Base-by-base conservation (phyloP, 2,329 filamentous ascomycete genomes). In the Gyromitra esculenta region DNA sequence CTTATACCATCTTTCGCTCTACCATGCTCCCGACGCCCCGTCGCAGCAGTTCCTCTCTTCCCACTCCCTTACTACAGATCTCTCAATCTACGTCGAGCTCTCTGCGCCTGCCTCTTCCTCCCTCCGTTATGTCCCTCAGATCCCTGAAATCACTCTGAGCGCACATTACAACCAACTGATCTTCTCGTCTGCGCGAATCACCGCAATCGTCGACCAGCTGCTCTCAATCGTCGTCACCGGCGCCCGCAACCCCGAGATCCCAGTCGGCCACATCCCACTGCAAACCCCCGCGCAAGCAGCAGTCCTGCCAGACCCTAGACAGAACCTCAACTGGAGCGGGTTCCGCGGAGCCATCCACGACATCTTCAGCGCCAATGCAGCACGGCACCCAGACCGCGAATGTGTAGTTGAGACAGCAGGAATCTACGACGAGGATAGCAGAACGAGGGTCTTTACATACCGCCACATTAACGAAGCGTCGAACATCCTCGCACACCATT, bases 401-500 rank as follows among this genome's bases (percentile, higher is more conserved):
- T 92, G 91, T 80, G 89, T 92, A 2, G 86, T 91, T 1, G 91
- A 92, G 81, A 92, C 91, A 3, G 85, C 85, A 4, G 87, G 86
- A 5, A 84, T 81, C 62, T 79, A 78, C 71, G 83, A 86, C 80
- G 85, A 82, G 0, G 82, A 81, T 65, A 84, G 81, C 39, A 85
- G 86, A 1, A 87, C 90, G 82, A 87, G 92, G 78, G 85, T 84
- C 63, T 97, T 96, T 84, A 95, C 90, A 31, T 98, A 97, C 83
- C 86, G 86, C 79, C 92, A 97, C 81, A 97, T 98, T 82, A 88
- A 94, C 82, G 91, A 97, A 85, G 91, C 91, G 0, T 91, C 92
- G 39, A 96, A 96, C 82, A 87, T 89, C 18, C 83, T 97, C 5
- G 92, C 93, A 25, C 90, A 97, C 84, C 89, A 97, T 82, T 87